These are phyloP conservation scores for Linderniella brevidens DNA, from an alignment of 257 asterid species.

Conservation along the genomic window DNA sequence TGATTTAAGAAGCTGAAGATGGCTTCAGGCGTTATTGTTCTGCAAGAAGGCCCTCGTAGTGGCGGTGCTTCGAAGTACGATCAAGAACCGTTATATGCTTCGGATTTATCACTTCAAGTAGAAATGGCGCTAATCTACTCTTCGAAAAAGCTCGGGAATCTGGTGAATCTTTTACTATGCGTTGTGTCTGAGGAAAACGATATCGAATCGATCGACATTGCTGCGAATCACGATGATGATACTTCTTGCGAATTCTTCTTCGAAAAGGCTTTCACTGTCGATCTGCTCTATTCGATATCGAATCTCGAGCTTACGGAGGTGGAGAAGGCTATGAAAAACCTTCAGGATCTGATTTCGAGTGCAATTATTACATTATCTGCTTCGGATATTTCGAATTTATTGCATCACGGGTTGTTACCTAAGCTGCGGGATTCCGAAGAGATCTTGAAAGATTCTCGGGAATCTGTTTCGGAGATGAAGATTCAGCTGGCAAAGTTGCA, in stretches of 20 bases:
- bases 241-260: slow-evolving; percentile 33
- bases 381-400: slow-evolving; percentile 20
- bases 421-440: slow-evolving; percentile 50
- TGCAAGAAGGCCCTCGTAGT: too few relatives aligned
- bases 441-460: slow-evolving; percentile 37
- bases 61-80: too few relatives aligned
- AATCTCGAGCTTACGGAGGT: slow-evolving; percentile 51
- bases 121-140: slow-evolving; percentile 29
- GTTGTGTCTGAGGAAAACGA: slow-evolving; percentile 31
- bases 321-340: slow-evolving; percentile 23
- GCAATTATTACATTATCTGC: slow-evolving; percentile 28
- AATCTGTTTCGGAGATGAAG: slow-evolving; percentile 50
- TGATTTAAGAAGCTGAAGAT: too few relatives aligned
- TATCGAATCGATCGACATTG: slow-evolving; percentile 22
- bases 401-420: slow-evolving; percentile 15
- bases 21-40: slow-evolving; percentile 10
- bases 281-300: slow-evolving; percentile 38
- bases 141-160: slow-evolving; percentile 45
- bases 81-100: slow-evolving; percentile 9
- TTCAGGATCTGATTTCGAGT: slow-evolving; percentile 28
- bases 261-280: slow-evolving; percentile 44
- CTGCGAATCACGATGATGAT: slow-evolving; percentile 27
- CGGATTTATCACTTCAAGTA: slow-evolving; percentile 26
- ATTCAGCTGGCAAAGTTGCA: slow-evolving; percentile 68
- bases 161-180: slow-evolving; percentile 41